Base-by-base conservation (phyloP, 1,139 yeast species). In the Kurtzmaniella quercitrusa region DNA sequence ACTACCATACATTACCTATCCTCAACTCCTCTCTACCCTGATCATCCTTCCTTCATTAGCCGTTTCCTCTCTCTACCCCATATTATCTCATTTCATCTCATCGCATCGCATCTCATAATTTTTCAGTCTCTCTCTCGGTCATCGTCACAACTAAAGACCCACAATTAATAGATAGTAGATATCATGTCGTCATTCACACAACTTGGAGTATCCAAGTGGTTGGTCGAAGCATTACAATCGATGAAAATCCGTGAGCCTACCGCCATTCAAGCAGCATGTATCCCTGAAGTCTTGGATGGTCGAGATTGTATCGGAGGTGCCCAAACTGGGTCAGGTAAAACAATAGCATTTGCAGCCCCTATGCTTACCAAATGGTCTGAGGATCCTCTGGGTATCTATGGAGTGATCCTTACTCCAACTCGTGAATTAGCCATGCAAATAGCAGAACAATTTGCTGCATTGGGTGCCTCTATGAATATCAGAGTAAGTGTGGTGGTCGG, bases 241-340 rank as follows among this genome's bases (percentile, higher is more conserved):
- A 89, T 93, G 94, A 82, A 84, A 50, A 93, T 93, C 42, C 70
- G 75, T 36, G 73, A 77, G 6, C 98, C 99, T 1, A 88, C 98
- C 0, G 79, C 82, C 25, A 91, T 93, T 66, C 99, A 93, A 61
- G 59, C 73, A 4, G 90, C 90, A 2, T 90, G 97, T 60, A 93
- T 93, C 41, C 98, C 98, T 0, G 79, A 85, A 47, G 87, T 93
- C 48, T 62, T 93, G 39, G 73, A 71, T 33, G 97, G 95, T 9
- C 79, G 82, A 53, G 96, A 91, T 62, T 91, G 97, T 62, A 93
- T 93, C 41, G 99, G 98, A 42, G 98, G 98, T 34, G 98, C 99
- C 38, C 87, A 87, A 63, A 93, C 99, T 0, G 99, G 99, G 66
- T 85, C 95, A 27, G 99, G 99, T 77, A 93, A 93, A 60, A 93